phyloP scores from a whole-genome alignment of 1,284 basidiomycete species.

The Cryptococcus wingfieldii region DNA sequence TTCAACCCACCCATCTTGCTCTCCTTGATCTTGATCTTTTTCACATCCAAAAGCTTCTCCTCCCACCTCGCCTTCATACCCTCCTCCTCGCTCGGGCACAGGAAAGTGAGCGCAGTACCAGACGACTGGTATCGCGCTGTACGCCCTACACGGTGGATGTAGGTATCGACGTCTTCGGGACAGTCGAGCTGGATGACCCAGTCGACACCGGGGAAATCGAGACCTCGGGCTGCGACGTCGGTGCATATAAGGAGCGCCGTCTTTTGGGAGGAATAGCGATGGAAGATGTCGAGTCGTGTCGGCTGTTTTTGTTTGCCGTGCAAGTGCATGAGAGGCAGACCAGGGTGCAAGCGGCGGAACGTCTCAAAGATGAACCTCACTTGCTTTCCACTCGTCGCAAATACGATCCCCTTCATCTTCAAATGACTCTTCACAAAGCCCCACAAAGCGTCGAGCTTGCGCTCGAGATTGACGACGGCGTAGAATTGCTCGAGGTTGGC shows the following conservation, averaged over 20 bases:
- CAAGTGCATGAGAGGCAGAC: slow-evolving; percentile 80
- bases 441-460: slow-evolving; percentile 89
- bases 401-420: slow-evolving; percentile 87
- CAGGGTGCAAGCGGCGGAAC: slow-evolving; percentile 92
- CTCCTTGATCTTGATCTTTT: slow-evolving; percentile 83
- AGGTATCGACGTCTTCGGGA: slow-evolving; percentile 96
- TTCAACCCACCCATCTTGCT: slow-evolving; percentile 80
- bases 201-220: slow-evolving; percentile 95
- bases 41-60: slow-evolving; percentile 69
- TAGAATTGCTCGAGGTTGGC: slow-evolving; percentile 86
- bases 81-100: slow-evolving; percentile 86
- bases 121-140: slow-evolving; percentile 90
- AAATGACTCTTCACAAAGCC: slow-evolving; percentile 93
- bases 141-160: slow-evolving; percentile 93
- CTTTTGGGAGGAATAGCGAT: slow-evolving; percentile 71
- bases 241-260: slow-evolving; percentile 86
- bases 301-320: slow-evolving; percentile 98
- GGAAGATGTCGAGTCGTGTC: slow-evolving; percentile 75
- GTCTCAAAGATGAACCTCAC: slow-evolving; percentile 88
- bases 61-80: slow-evolving; percentile 73
- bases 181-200: slow-evolving; percentile 99
- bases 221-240: slow-evolving; percentile 93
- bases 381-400: slow-evolving; percentile 94
- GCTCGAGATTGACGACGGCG: slow-evolving; percentile 73
- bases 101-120: slow-evolving; percentile 78